These are phyloP conservation scores for Acanthamoeba castellanii DNA, from an alignment of 208 protist species.

Conservation along the genomic window DNA sequence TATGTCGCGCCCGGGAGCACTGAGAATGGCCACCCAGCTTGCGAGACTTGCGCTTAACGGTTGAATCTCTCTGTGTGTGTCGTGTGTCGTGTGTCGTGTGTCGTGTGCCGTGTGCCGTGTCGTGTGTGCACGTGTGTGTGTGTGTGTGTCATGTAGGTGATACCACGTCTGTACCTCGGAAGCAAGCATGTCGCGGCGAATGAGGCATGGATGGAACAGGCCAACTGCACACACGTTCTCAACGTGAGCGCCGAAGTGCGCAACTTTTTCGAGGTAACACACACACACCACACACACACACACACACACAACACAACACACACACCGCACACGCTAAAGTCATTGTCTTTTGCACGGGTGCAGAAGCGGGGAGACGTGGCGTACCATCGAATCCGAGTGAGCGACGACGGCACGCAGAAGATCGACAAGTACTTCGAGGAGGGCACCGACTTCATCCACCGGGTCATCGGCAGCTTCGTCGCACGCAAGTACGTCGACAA, in stretches of 20 bases:
- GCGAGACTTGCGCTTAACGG: no score
- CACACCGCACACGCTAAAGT: no score
- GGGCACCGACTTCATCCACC: conserved; percentile 51
- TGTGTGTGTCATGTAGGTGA: neutral
- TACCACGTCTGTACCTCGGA: conserved; percentile 17
- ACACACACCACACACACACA: neutral
- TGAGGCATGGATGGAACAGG: neutral
- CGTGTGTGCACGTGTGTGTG: neutral
- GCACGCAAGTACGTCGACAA: conserved; percentile 30
- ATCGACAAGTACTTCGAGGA: conserved; percentile 61
- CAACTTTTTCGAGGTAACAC: conserved; percentile 30
- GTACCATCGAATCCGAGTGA: conserved; percentile 28
- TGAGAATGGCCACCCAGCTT: no score
- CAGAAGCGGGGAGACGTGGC: neutral
- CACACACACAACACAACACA: neutral
- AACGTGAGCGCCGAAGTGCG: conserved; percentile 32
- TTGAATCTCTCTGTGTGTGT: neutral
- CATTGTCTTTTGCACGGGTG: neutral
- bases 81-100: neutral
- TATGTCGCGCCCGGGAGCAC: neutral
- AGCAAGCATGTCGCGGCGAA: conserved; percentile 30
- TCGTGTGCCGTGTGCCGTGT: neutral
- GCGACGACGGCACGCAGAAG: conserved; percentile 41
- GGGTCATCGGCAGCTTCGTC: conserved; percentile 22
- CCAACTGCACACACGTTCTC: conserved; percentile 3